Base-by-base conservation (phyloP, 139 green algal species). In the Tetratostichococcus sp. region DNA sequence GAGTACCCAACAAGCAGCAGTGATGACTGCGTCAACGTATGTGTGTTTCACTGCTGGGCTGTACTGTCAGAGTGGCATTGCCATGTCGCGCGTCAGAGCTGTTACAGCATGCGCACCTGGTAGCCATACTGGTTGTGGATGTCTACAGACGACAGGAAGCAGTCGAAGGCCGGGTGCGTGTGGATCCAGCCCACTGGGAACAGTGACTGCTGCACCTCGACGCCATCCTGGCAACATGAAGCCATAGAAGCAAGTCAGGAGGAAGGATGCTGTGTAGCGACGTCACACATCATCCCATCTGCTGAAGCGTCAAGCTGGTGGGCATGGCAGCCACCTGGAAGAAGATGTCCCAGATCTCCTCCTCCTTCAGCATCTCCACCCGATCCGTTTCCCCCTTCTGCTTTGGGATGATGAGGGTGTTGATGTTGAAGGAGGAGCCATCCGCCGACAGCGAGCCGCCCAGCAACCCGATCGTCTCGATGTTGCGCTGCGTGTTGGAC, bases 171-270 rank as follows among this genome's bases (percentile, higher is more conserved):
- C 32, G 95, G 95, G 85, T 98, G 95, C 2, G 95, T 98, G 86
- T 98, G 94, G 73, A 98, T 97, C 94, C 94, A 98, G 57, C 94
- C 94, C 35, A 98, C 75, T 22, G 94, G 88, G 83, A 94, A 97
- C 39, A 97, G 79, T 59, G 85, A 83, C 35, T 82, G 77, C 58
- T 71, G 78, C 65, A 88, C 86, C 67, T 87, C 70, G 32, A 66
- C 65, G 1, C 65, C 28, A 26, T 32, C 30, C 30, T 39, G 30
- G 26, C 11, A 67, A 21, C 4, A 67, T 8, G 11, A 67, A 30
- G n/a, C n/a, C n/a, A n/a, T n/a, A n/a, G n/a, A n/a, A n/a, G n/a
- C n/a, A n/a, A n/a, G n/a, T n/a, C n/a, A n/a, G n/a, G n/a, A n/a
- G n/a, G n/a, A n/a, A n/a, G n/a, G n/a, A n/a, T n/a, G n/a, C n/a